Conservation (phyloP, 345 rosid genomes). For the Ricinus communis region DNA sequence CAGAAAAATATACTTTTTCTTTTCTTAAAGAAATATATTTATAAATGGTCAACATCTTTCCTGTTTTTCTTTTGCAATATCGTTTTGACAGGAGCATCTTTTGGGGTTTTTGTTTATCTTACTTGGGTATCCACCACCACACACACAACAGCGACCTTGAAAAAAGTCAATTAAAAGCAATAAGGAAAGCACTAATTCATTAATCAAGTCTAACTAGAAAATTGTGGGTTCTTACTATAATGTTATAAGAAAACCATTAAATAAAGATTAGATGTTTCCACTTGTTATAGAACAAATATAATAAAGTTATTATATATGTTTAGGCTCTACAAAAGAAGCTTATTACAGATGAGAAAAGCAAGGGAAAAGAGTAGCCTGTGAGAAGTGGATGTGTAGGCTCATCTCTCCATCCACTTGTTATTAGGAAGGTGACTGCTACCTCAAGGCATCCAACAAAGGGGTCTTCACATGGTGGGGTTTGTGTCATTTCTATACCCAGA, state of each 20-base stretch:
- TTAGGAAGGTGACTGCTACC: slow-evolving; percentile 34
- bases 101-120: slow-evolving; percentile 25
- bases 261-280: too few species aligned
- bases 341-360: not conserved
- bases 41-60: slow-evolving; percentile 19
- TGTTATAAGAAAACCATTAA: too few species aligned
- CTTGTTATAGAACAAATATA: too few species aligned
- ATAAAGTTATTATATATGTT: too few species aligned
- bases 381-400: slow-evolving; percentile 11
- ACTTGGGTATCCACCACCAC: slow-evolving; percentile 15
- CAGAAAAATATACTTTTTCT: too few species aligned
- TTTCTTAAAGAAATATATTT: too few species aligned
- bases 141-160: not conserved
- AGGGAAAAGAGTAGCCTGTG: slow-evolving; percentile 15
- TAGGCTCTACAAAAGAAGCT: too few species aligned
- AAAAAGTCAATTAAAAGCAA: slow-evolving; percentile 4
- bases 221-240: too few species aligned
- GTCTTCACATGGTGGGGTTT: slow-evolving; percentile 41
- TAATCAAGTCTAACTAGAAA: not conserved
- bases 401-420: slow-evolving; percentile 16
- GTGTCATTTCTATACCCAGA: slow-evolving; percentile 13
- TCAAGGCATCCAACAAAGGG: slow-evolving; percentile 37
- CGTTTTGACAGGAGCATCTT: slow-evolving; percentile 21
- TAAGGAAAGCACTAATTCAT: not conserved
- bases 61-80: slow-evolving; percentile 11